Base-by-base conservation (phyloP, 768 basidiomycete species). In the Trametes sanguinea region DNA sequence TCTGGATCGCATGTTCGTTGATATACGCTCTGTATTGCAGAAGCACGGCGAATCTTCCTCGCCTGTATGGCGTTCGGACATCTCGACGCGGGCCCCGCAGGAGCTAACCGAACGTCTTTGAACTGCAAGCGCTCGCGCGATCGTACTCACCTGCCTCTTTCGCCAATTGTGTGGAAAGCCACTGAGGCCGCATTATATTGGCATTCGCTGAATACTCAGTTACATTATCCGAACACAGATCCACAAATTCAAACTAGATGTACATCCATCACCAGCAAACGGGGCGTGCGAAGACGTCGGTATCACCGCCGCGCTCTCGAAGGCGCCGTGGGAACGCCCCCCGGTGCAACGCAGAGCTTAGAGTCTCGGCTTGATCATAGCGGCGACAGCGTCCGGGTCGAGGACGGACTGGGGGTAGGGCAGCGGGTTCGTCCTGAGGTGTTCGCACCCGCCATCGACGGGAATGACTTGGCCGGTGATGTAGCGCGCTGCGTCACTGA, bases 401-500 rank as follows among this genome's bases (percentile, higher is more conserved):
- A 92, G 76, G 16, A 90, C 82, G 2, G 80, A 65, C 62, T 83
- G 74, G 1, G 89, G 89, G 70, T 90, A 90, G 30, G 88, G 87
- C 30, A 90, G 61, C 52, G 76, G 69, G 1, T 71, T 63, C 4
- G 72, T 65, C 51, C 85, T 77, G 32, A 88, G 48, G 67, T 88
- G 83, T 70, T 87, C 83, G 42, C 57, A 68, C 9, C 80, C 88
- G 45, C 90, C 90, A 65, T 92, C 89, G 29, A 91, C 86, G 30
- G 82, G 80, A 39, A 92, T 72, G n/a, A 89, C 75, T 67, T 89
- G 88, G 3, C 92, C 92, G 1, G 88, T 88, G 60, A 94, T 83
- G 72, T 83, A 92, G 6, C 83, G 76, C 11, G 90, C 91, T 4
- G 89, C 91, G 52, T 85, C 83, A 67, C 91, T 93, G 77, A 94